Evolutionary conservation across 306 rosid species (phyloP), one percentile per base, ranked within the genome.

Genomic region (Quercus mongolica): DNA sequence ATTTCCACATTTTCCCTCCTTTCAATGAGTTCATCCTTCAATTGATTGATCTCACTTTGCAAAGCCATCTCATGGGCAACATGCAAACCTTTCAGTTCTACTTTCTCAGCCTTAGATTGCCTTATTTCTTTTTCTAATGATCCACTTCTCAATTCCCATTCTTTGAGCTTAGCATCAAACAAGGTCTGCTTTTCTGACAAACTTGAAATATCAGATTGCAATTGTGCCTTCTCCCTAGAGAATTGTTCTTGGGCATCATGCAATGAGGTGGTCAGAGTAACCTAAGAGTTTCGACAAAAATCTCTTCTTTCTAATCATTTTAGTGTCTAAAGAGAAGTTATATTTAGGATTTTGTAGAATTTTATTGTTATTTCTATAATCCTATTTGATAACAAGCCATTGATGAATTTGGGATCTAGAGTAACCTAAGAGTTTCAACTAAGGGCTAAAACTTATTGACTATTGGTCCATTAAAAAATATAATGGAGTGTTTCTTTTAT

Each of bases 11-110:
- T 80, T 18, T 80, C 81, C 31, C 79, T 87, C 85, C 73, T 82
- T 38, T 65, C 87, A 38, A 11, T 49, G 67, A 90, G 86, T 76
- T 88, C 92, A 56, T 81, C 88, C 70, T 81, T 92, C 80, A 90
- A 79, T 81, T 62, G 63, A 67, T 59, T 76, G 71, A 87, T 85
- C 79, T 92, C 90, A 25, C 71, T 85, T 84, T 85, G 86, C 84
- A 86, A 83, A 73, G 70, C 78, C 71, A 58, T 85, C 83, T 83
- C 85, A 13, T 85, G 82, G 44, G 77, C 79, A 64, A 61, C 80
- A 74, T 82, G 83, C 82, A 74, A 65, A 82, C 80, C 84, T 81
- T 82, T 81, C 68, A 82, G 78, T 82, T 86, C 84, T 33, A 78
- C n/a, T 57, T 86, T 91, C 74, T 88, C 96, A 65, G 75, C 79